Evolutionary conservation across 2,329 filamentous ascomycete genomes (phyloP), one percentile per base, ranked within the genome.

Genomic region (Xylaria sp.): DNA sequence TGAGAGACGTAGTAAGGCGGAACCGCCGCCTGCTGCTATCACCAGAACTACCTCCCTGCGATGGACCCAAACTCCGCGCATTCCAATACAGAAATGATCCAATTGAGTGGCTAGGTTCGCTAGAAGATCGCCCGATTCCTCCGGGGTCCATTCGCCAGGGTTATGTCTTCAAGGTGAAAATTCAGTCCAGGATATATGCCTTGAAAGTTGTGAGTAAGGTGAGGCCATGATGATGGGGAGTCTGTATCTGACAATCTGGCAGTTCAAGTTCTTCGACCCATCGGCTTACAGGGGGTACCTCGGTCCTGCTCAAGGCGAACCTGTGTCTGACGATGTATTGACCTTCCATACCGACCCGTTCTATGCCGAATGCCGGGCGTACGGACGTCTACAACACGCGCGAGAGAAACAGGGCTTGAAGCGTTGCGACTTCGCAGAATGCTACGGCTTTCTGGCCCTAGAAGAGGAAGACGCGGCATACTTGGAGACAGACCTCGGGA

Each of bases 221-320:
- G 50, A 15, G 10, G 12, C 50, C 20, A 25, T 28, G 20, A 12
- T 13, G 20, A 15, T 13, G 20, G 12, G 25, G 20, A n/a, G 9
- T n/a, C 25, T 18, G 8, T n/a, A 15, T n/a, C 23, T 31, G 18
- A 48, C 25, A 48, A 15, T 5, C 13, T n/a, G 2, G 7, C 9
- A 59, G 57, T 59, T 59, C 57, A 48, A 59, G n/a, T 59, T 59
- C 41, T 59, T 59, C 34, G 41, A 59, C 13, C 41, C 41, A 3
- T 10, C 23, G 2, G 34, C 41, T 4, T 59, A 59, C n/a, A 31
- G 57, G 15, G 34, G 23, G 23, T 20, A n/a, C 13, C 34, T 58
- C 2, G 37, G 37, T 25, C 13, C 55, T 12, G 10, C 34, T 12
- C 12, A n/a, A 7, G 56, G 39, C 5, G 18, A 34, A 9, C 41